These are phyloP conservation scores for Farysia itapuensis DNA, from an alignment of 1,284 basidiomycete species.

Conservation along the genomic window DNA sequence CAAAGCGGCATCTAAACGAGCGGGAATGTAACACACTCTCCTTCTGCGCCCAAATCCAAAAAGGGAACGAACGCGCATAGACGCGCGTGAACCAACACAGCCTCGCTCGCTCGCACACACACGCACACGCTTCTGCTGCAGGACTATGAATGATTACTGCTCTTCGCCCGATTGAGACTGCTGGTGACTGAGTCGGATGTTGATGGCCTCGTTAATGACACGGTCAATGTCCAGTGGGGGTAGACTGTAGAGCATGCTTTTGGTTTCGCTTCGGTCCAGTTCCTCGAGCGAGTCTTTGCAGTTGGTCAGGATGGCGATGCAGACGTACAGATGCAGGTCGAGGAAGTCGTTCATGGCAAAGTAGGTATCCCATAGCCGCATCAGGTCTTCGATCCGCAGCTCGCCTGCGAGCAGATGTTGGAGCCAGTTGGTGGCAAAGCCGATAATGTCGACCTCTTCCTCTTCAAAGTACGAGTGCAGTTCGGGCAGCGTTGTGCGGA, in stretches of 20 bases:
- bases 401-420: constrained; percentile 56
- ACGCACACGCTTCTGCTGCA: no score
- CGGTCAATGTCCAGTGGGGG: constrained; percentile 56
- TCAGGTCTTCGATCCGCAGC: constrained; percentile 54
- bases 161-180: constrained; percentile 28
- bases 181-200: constrained; percentile 52
- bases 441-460: constrained; percentile 58
- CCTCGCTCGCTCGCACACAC: no score
- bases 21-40: no score
- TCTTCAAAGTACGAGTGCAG: constrained; percentile 60
- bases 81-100: no score
- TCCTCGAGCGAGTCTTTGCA: constrained; percentile 60
- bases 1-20: no score
- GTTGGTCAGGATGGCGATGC: constrained; percentile 59
- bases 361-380: constrained; percentile 60
- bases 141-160: no score
- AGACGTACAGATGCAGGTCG: constrained; percentile 60
- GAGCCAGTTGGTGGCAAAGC: constrained; percentile 56
- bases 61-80: no score
- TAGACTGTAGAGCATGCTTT: constrained; percentile 57
- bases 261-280: constrained; percentile 57
- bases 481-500: constrained; percentile 57
- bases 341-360: constrained; percentile 56
- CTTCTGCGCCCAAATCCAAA: no score
- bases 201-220: constrained; percentile 58